These are phyloP conservation scores for Neobulgaria alba DNA, from an alignment of 2,329 filamentous ascomycete species.

Conservation along the genomic window DNA sequence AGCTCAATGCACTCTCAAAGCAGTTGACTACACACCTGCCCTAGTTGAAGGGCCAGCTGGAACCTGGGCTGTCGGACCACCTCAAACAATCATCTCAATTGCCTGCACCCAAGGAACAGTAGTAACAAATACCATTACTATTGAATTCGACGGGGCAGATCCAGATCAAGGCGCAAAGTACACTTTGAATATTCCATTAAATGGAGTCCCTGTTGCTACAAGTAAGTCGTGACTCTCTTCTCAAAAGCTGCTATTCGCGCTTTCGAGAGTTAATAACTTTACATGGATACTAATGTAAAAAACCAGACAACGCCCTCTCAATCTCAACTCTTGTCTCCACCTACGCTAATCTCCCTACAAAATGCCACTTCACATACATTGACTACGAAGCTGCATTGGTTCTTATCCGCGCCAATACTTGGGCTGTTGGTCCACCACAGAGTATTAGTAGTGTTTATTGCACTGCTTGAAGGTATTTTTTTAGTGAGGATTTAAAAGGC, in stretches of 20 bases:
- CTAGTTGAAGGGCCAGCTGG: constrained; percentile 17
- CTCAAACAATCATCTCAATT: constrained; percentile 19
- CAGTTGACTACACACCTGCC: constrained; percentile 19
- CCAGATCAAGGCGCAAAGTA: constrained; percentile 18
- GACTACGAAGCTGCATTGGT: constrained; percentile 14
- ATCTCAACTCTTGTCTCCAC: constrained; percentile 19
- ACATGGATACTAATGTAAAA: neutral
- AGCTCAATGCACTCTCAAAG: constrained; percentile 16
- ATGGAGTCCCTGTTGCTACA: constrained; percentile 14
- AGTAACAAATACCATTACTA: constrained; percentile 10
- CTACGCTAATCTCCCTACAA: constrained; percentile 10
- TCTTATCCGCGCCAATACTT: constrained; percentile 3
- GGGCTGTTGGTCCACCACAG: neutral
- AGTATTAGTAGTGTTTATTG: neutral
- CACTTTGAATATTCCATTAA: constrained; percentile 17
- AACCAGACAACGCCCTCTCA: constrained; percentile 19
- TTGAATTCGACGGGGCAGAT: constrained; percentile 21
- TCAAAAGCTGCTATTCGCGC: too few species aligned
- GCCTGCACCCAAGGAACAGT: constrained; percentile 8
- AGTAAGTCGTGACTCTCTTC: constrained; percentile 9
- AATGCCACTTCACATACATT: constrained; percentile 17
- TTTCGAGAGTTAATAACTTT: neutral
- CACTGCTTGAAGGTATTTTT: neutral
- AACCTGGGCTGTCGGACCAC: constrained; percentile 22
- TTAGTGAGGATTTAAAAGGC: too few species aligned